Evolutionary conservation across 257 asterid genomes (phyloP), one percentile per base, ranked within the genome.

Genomic region (Solanum etuberosum): DNA sequence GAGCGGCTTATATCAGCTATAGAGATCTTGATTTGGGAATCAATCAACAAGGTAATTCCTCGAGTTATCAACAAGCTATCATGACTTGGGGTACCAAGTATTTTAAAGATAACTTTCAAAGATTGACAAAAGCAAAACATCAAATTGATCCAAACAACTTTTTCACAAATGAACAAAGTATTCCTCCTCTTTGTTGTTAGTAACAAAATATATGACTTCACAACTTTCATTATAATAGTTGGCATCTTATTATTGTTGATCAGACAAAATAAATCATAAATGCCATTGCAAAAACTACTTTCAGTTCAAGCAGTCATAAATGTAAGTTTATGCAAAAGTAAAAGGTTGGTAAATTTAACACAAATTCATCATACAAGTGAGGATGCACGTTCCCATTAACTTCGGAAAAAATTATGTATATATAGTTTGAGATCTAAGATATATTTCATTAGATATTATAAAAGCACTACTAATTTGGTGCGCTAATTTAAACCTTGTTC

Each of bases 141-240:
- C 61, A 68, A 59, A 89, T 85, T 59, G 92, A 90, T 88, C 87
- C 87, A 21, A 54, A 13, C 20, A 86, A 90, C 51, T 88, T 86
- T 87, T 88, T 88, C 85, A 80, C 86, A 42, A 71, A 85, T 87
- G 87, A 90, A 71, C 92, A 90, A 87, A 87, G 90, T 42, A 85
- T 88, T 54, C 91, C 90, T 14, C 83, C 74, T 51, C 57, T 87
- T 65, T 68, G 23, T 65, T 25, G 37, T 63, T 31, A 11, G 76
- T 12, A 16, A 40, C 74, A 42, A 77, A 67, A 68, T 7, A 68
- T 63, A 38, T 84, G 21, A 74, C 21, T 74, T 38, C 54, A 6
- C 54, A 38, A n/a, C 23, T 38, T 40, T 3, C 37, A 1, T 3
- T 77, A 42, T 4, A 25, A 15, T 46, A 25, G 61, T 1, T 77